These are phyloP conservation scores for Phascolomyces articulosus DNA, from an alignment of 371 early-diverging fungal species.

Conservation along the genomic window DNA sequence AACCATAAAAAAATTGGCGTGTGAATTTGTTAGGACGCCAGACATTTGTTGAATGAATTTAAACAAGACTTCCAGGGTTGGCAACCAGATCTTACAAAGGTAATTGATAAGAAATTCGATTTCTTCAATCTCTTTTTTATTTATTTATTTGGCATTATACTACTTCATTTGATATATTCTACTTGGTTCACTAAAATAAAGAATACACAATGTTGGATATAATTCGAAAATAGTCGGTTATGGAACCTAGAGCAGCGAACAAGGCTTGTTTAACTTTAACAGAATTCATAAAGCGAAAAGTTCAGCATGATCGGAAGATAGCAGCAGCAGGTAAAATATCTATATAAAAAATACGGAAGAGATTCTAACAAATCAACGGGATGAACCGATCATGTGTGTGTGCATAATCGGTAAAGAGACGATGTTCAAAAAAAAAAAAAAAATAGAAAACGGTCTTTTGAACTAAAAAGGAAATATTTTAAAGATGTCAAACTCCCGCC, in stretches of 20 bases:
- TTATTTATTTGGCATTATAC: too few relatives aligned
- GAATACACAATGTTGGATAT: too few relatives aligned
- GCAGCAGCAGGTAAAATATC: constrained; percentile 29
- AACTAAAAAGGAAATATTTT: background rate
- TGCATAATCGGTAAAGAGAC: too few relatives aligned
- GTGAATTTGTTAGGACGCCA: constrained; percentile 21
- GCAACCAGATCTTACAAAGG: constrained; percentile 46
- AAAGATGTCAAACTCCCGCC: constrained; percentile 47
- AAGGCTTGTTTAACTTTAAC: constrained; percentile 36
- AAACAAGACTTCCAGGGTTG: constrained; percentile 39
- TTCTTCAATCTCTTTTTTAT: too few relatives aligned
- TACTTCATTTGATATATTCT: too few relatives aligned
- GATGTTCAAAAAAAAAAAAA: too few relatives aligned
- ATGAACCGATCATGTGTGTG: too few relatives aligned
- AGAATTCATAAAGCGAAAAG: constrained; percentile 36
- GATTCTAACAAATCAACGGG: too few relatives aligned
- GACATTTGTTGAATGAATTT: constrained; percentile 25
- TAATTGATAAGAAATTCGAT: constrained; percentile 4
- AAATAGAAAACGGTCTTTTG: background rate
- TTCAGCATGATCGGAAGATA: constrained; percentile 26
- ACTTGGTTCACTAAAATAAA: too few relatives aligned
- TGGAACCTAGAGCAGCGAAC: constrained; percentile 36
- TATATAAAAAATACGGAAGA: background rate
- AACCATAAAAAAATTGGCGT: too few relatives aligned
- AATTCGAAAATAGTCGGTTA: too few relatives aligned